These are phyloP conservation scores for Populus pruinosa DNA, from an alignment of 345 rosid species.

Conservation along the genomic window DNA sequence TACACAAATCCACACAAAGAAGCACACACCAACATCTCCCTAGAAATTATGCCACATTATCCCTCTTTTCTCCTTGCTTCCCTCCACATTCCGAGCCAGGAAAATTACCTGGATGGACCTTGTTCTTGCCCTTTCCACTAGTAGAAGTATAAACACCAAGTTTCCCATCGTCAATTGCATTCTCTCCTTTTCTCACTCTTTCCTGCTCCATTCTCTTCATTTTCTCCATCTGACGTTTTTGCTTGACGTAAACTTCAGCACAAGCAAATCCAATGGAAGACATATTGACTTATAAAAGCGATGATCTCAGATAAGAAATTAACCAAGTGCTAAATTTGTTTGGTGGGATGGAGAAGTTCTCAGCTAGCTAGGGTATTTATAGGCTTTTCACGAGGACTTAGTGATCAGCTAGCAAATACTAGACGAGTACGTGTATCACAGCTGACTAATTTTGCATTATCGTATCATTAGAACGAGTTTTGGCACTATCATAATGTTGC, in stretches of 20 bases:
- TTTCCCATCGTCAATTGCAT: neutral
- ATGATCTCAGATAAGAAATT: neutral
- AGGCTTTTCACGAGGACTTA: neutral
- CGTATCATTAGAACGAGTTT: neutral
- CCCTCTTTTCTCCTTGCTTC: slow-evolving; percentile 1
- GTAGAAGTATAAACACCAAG: slow-evolving; percentile 2
- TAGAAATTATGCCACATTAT: neutral
- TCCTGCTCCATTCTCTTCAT: slow-evolving; percentile 25
- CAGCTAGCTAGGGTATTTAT: neutral
- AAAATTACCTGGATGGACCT: slow-evolving; percentile 14
- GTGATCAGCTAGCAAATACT: neutral
- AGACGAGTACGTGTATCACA: neutral
- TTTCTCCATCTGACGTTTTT: slow-evolving; percentile 16
- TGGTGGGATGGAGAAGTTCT: neutral
- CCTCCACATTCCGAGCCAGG: neutral
- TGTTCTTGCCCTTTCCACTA: neutral
- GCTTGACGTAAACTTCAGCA: slow-evolving; percentile 18
- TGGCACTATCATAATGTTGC: neutral
- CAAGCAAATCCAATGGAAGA: slow-evolving; percentile 22
- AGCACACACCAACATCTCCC: neutral
- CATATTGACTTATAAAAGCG: slow-evolving; percentile 3
- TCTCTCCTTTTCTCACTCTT: neutral
- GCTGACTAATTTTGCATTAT: neutral
- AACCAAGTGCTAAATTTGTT: neutral
- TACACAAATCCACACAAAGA: neutral